These are phyloP conservation scores for Lactarius sp. DNA, from an alignment of 768 basidiomycete genomes.

Conservation along the genomic window DNA sequence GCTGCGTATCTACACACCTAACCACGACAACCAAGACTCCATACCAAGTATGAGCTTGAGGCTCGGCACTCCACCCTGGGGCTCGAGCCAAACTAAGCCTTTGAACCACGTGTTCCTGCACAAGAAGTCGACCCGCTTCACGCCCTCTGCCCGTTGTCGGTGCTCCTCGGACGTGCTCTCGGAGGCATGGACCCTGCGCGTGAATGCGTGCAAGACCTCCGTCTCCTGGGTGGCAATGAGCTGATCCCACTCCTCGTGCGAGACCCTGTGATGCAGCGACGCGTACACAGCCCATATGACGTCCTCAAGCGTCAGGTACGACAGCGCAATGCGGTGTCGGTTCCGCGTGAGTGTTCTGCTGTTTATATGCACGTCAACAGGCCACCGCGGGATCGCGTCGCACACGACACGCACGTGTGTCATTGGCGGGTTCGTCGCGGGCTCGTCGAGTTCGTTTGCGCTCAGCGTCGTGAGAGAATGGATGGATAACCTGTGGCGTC, in stretches of 20 bases:
- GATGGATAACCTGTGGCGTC: slow-evolving; percentile 1
- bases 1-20: too few relatives aligned
- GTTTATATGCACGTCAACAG: slow-evolving; percentile 18
- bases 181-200: slow-evolving; percentile 24
- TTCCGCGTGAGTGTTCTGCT: slow-evolving; percentile 20
- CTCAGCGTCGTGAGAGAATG: not conserved
- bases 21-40: not conserved
- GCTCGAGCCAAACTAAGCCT: slow-evolving; percentile 22
- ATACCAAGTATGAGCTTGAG: slow-evolving; percentile 17
- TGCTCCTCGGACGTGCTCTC: slow-evolving; percentile 3
- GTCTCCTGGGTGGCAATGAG: slow-evolving; percentile 22
- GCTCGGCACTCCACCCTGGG: slow-evolving; percentile 22
- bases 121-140: slow-evolving; percentile 26
- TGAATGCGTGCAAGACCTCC: slow-evolving; percentile 24
- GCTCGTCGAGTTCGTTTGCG: slow-evolving; percentile 21
- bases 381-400: slow-evolving; percentile 25
- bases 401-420: slow-evolving; percentile 23
- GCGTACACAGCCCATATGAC: slow-evolving; percentile 16
- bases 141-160: slow-evolving; percentile 22
- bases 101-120: slow-evolving; percentile 20
- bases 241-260: slow-evolving; percentile 25
- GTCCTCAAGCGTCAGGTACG: slow-evolving; percentile 24
- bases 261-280: slow-evolving; percentile 24
- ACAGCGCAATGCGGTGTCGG: slow-evolving; percentile 17
- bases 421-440: slow-evolving; percentile 24